Conservation (phyloP, 345 rosid species). For the Angophora floribunda region DNA sequence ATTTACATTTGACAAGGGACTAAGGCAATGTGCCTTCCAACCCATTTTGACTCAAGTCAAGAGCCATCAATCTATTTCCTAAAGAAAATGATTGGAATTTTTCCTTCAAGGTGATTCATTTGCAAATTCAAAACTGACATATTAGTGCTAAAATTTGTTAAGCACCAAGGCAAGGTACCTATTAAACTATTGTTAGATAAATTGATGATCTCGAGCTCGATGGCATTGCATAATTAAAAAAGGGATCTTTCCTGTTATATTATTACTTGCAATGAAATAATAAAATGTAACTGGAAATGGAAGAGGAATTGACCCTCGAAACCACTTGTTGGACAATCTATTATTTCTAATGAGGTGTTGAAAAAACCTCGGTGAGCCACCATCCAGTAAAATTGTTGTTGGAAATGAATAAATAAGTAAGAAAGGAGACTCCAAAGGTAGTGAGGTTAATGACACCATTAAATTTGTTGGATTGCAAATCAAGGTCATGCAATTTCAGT, state of each 20-base stretch:
- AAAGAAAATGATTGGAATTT: not conserved
- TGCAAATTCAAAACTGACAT: not conserved
- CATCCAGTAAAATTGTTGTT: not conserved
- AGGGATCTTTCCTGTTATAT: not conserved
- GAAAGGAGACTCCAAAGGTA: not conserved
- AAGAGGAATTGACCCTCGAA: not conserved
- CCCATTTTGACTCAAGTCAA: not conserved
- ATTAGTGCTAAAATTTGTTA: not conserved
- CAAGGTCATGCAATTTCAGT: accelerated
- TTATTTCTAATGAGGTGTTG: accelerated
- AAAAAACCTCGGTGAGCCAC: not conserved
- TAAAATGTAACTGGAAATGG: accelerated
- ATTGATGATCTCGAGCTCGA: accelerated
- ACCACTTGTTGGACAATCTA: not conserved
- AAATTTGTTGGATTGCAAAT: not conserved
- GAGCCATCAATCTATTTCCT: not conserved
- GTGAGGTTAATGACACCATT: not conserved
- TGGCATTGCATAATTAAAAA: not conserved
- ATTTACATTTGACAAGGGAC: not conserved
- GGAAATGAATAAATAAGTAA: accelerated
- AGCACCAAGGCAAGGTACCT: not conserved
- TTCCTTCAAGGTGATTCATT: not conserved
- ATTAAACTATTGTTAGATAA: not conserved
- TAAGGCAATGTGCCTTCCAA: not conserved
- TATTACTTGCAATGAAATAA: not conserved